Evolutionary conservation across 805 yeast genomes (phyloP).

Genomic region (Saccharomycopsis lassenensis): DNA sequence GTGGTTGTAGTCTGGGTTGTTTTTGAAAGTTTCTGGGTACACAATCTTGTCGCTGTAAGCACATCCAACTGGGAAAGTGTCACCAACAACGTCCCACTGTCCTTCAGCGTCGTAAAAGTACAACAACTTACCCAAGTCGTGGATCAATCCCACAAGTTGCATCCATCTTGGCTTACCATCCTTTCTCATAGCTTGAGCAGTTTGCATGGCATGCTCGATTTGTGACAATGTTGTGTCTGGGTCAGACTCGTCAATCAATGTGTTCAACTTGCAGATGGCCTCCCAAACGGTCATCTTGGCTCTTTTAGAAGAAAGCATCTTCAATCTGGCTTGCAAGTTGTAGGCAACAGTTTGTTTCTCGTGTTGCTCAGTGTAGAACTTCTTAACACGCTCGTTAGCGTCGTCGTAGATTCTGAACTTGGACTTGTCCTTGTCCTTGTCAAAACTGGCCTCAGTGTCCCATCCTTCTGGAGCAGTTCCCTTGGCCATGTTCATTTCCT

Average conservation of each 20-base stretch:
- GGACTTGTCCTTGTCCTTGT: constrained; percentile 24
- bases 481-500: constrained; percentile 11
- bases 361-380: constrained; percentile 58
- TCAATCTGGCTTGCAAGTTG: constrained; percentile 57
- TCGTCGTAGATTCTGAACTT: constrained; percentile 55
- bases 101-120: constrained; percentile 67
- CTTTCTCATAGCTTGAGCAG: constrained; percentile 60
- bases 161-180: constrained; percentile 67
- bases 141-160: constrained; percentile 61
- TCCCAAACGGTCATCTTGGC: constrained; percentile 67
- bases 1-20: constrained; percentile 49
- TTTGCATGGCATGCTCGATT: constrained; percentile 64
- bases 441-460: constrained; percentile 15
- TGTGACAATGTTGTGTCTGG: constrained; percentile 68
- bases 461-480: constrained; percentile 5
- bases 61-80: constrained; percentile 69
- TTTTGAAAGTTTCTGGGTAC: constrained; percentile 47
- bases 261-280: constrained; percentile 48
- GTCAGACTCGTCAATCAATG: constrained; percentile 57
- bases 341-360: constrained; percentile 61
- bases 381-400: constrained; percentile 56
- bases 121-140: constrained; percentile 59
- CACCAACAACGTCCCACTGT: constrained; percentile 76
- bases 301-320: constrained; percentile 52
- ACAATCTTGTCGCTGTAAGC: constrained; percentile 47